Base-by-base conservation (phyloP, 805 yeast species). In the Ogataea methanolica region DNA sequence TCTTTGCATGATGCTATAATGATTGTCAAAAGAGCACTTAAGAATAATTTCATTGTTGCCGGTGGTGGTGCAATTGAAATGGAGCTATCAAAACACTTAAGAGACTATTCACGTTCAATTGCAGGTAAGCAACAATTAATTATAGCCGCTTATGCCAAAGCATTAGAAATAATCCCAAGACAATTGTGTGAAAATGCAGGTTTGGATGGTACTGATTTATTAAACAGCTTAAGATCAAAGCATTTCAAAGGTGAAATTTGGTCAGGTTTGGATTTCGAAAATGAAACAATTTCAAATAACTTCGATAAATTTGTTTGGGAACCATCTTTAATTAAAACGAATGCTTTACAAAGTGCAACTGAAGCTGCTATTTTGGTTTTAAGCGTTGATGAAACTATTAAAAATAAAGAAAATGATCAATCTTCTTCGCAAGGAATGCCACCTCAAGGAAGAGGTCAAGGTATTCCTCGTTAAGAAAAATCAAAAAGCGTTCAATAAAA, bases 21-120 rank as follows among this genome's bases (percentile, higher is more conserved):
- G 99, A 91, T 94, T 66, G 98, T 92, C 41, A 92, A 91, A 71
- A 79, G 99, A 59, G 95, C 98, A 2, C 81, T 94, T 38, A 83
- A 87, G 62, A 91, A 91, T 65, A 85, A 83, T 61, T 72, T 80
- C 29, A 82, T 94, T 56, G 99, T 94, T 48, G 98, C 96, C 14
- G 99, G 99, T 52, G 99, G 99, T 55, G 99, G 99, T 54, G 99
- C 99, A 34, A 85, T 90, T 54, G 99, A 94, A 70, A 94, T 94
- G 99, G 98, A 94, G 65, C 63, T 94, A 37, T 90, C 97, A 36
- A 88, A 82, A 65, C 81, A 86, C 65, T 75, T 94, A 58, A 80
- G 99, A 61, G 96, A 89, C 58, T 79, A 83, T 61, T 83, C 97
- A 22, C 83, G 85, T 61, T 79, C 88, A 17, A 87, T 94, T 58